Conservation (phyloP, 1,284 basidiomycete species). For the Rugosomyces carneus region DNA sequence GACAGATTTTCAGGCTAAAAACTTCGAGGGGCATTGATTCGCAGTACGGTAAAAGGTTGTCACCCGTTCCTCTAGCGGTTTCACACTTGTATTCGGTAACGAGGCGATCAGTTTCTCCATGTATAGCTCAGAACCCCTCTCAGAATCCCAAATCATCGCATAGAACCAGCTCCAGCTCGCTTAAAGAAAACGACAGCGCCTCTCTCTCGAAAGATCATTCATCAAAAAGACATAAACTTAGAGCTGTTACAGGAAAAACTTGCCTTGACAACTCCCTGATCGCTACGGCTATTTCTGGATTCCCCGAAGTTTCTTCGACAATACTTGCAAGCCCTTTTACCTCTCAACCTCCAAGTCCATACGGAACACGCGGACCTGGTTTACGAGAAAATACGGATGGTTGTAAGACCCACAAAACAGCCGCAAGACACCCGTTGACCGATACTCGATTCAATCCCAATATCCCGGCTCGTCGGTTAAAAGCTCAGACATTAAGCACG, state of each 20-base stretch:
- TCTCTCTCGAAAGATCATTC: too few relatives aligned
- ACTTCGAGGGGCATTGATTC: constrained; percentile 9
- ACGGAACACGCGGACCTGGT: too few relatives aligned
- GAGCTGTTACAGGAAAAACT: too few relatives aligned
- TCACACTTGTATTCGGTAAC: constrained; percentile 7
- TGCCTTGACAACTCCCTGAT: too few relatives aligned
- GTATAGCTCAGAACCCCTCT: background rate
- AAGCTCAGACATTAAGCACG: constrained; percentile 19
- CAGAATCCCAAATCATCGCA: constrained; percentile 10
- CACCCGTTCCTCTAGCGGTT: constrained; percentile 15
- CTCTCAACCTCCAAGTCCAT: constrained; percentile 29
- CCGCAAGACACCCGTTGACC: constrained; percentile 20
- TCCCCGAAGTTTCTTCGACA: background rate
- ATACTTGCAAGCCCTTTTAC: constrained; percentile 32
- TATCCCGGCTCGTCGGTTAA: constrained; percentile 12
- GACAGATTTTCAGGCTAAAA: constrained; percentile 13
- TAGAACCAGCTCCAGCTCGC: constrained; percentile 18
- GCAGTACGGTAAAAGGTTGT: constrained; percentile 13
- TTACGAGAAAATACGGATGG: too few relatives aligned
- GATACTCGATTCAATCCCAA: constrained; percentile 24
- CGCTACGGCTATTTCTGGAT: background rate
- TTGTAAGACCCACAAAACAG: background rate
- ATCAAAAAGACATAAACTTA: too few relatives aligned
- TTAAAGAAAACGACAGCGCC: constrained; percentile 23
- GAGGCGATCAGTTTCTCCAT: constrained; percentile 10